Evolutionary conservation across 805 yeast species (phyloP).

Genomic region (Soucietia sequanensis): DNA sequence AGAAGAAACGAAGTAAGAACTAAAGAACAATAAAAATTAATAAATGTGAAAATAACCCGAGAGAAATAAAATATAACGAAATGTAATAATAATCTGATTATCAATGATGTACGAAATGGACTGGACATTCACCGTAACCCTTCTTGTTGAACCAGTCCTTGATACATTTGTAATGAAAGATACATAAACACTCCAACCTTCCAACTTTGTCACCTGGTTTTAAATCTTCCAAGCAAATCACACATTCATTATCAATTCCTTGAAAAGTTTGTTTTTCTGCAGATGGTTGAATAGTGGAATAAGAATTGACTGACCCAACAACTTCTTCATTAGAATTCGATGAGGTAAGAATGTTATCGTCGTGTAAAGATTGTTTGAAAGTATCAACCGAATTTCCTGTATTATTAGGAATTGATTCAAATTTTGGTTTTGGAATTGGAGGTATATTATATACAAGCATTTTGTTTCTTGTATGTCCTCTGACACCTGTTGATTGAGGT

Average conservation of each 20-base stretch:
- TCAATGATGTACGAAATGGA: slow-evolving; percentile 50
- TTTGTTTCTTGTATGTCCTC: slow-evolving; percentile 52
- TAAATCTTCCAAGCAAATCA: slow-evolving; percentile 89
- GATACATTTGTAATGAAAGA: slow-evolving; percentile 89
- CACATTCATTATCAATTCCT: slow-evolving; percentile 70
- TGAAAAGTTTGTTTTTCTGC: slow-evolving; percentile 12
- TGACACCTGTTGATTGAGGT: slow-evolving; percentile 16
- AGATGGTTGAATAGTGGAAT: slow-evolving; percentile 14
- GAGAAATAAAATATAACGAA: neutral
- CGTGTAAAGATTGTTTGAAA: slow-evolving; percentile 4
- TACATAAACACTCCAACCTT: slow-evolving; percentile 88
- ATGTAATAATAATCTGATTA: neutral
- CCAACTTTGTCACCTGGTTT: slow-evolving; percentile 87
- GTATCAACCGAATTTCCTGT: slow-evolving; percentile 18
- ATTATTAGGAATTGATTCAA: slow-evolving; percentile 25
- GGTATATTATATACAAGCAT: slow-evolving; percentile 78
- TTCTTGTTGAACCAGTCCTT: slow-evolving; percentile 86
- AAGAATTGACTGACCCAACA: slow-evolving; percentile 21
- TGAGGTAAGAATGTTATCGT: neutral
- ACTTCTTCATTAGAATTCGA: slow-evolving; percentile 2
- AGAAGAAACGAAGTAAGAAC: neutral
- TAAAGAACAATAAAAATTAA: slow-evolving; percentile 1
- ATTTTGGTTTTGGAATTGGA: slow-evolving; percentile 43
- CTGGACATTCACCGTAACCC: slow-evolving; percentile 85
- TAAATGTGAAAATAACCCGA: neutral